phyloP scores from a whole-genome alignment of 805 yeast genomes.

The Wickerhamomyces pijperi region DNA sequence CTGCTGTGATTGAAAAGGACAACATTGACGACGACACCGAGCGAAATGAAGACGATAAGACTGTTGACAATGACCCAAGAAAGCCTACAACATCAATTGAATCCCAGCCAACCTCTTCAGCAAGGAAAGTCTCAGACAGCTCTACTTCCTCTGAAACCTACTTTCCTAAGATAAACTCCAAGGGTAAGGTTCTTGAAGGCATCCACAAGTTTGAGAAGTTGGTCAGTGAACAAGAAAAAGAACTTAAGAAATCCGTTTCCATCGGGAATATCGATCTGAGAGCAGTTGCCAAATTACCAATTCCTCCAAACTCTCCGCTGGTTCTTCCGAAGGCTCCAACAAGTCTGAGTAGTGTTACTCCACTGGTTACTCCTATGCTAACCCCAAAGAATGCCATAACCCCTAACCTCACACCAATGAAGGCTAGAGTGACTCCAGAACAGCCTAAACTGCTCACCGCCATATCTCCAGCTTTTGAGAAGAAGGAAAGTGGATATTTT shows the following conservation, averaged over 20 bases:
- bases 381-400: constrained; percentile 2
- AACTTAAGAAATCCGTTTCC: constrained; percentile 7
- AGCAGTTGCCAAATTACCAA: background rate
- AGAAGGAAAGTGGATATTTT: constrained; percentile 2
- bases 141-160: constrained; percentile 1
- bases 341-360: background rate
- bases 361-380: background rate
- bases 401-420: constrained; percentile 4
- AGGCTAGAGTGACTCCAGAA: constrained; percentile 5
- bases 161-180: constrained; percentile 9
- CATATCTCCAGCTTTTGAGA: constrained; percentile 3
- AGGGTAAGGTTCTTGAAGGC: constrained; percentile 19
- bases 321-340: background rate
- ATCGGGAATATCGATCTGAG: constrained; percentile 1
- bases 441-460: constrained; percentile 2
- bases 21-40: no score
- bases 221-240: constrained; percentile 10
- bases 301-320: background rate
- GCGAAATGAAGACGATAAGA: no score
- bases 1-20: no score
- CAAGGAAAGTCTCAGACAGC: constrained; percentile 3
- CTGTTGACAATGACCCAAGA: no score
- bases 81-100: background rate
- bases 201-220: constrained; percentile 21
- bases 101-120: background rate